Percentiles rank a stretch among this genome's conserved stretches.
These are phyloP conservation scores for Monilinia fructicola DNA, from an alignment of 2,329 filamentous ascomycete genomes.

Conservation along the genomic window DNA sequence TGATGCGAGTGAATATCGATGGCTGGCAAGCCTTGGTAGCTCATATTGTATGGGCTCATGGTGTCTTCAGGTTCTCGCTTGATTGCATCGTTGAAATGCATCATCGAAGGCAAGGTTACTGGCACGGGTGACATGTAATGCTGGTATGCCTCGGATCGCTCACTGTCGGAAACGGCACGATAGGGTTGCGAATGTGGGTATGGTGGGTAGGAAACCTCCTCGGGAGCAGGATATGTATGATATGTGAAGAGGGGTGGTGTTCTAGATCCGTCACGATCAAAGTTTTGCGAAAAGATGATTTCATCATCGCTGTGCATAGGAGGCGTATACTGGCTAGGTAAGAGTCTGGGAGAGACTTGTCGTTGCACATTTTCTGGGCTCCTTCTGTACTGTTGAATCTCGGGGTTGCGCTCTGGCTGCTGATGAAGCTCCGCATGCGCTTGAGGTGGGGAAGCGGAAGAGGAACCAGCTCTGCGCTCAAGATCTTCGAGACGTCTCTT, in stretches of 20 bases:
- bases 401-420: constrained; percentile 31
- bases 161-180: constrained; percentile 48
- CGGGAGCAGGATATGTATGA: constrained; percentile 64
- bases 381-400: constrained; percentile 37
- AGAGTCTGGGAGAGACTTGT: constrained; percentile 44
- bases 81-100: constrained; percentile 61
- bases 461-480: constrained; percentile 71
- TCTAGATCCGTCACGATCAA: constrained; percentile 67
- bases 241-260: constrained; percentile 70
- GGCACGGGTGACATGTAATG: constrained; percentile 57
- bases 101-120: constrained; percentile 63
- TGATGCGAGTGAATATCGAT: constrained; percentile 62
- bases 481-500: constrained; percentile 86
- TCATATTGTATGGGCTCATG: constrained; percentile 62
- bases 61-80: constrained; percentile 66
- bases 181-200: constrained; percentile 58
- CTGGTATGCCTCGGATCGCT: constrained; percentile 50
- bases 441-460: constrained; percentile 56
- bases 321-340: constrained; percentile 59
- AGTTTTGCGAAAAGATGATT: constrained; percentile 64
- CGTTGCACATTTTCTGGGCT: constrained; percentile 41
- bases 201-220: constrained; percentile 60
- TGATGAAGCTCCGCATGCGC: constrained; percentile 49
- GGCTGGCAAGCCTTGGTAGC: constrained; percentile 61
- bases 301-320: constrained; percentile 64